Evolutionary conservation across 2,329 filamentous ascomycete species (phyloP), one percentile per base, ranked within the genome.

Genomic region (Gyromitra esculenta): DNA sequence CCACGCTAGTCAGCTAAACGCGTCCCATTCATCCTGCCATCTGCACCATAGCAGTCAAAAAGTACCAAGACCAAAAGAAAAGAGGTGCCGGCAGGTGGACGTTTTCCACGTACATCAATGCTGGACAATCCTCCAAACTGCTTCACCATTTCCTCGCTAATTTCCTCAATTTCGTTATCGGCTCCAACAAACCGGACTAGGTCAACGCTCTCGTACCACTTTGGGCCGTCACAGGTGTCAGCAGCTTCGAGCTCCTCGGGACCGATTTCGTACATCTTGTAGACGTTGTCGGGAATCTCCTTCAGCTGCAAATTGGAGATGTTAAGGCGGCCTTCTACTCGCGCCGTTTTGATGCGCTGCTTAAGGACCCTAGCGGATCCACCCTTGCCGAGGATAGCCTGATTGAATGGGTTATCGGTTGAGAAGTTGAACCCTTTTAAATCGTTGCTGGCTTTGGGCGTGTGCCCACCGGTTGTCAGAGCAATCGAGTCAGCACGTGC

Each of bases 151-250:
- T 86, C 85, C 18, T 96, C 92, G 1, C 89, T 88, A 43, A 98
- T 86, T 41, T 86, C 86, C 81, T 92, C 89, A 62, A 99, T 84
- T 81, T 97, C 92, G 81, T 99, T 98, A 81, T 97, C 94, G 7
- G 95, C 94, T 5, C 92, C 94, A 79, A 96, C 89, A 64, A 98
- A 90, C 77, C 91, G 90, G 0, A 91, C 91, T 59, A 98, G 85
- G 82, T 98, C 95, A 9, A 98, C 93, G 75, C 92, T 91, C 83
- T 98, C 95, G 1, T 94, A 94, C 96, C 96, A 98, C 43, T 91
- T 89, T 9, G 90, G 88, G 45, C 88, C 89, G 25, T 87, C 85
- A 11, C 86, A 86, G 35, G 52, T 48, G 39, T 76, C 78, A 13
- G 62, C 45, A 11, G 54, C 71, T 21, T 76, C 70, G 9, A 79